These are phyloP conservation scores for Phytophthora citricola DNA, from an alignment of 352 stramenopile genomes.

Conservation along the genomic window DNA sequence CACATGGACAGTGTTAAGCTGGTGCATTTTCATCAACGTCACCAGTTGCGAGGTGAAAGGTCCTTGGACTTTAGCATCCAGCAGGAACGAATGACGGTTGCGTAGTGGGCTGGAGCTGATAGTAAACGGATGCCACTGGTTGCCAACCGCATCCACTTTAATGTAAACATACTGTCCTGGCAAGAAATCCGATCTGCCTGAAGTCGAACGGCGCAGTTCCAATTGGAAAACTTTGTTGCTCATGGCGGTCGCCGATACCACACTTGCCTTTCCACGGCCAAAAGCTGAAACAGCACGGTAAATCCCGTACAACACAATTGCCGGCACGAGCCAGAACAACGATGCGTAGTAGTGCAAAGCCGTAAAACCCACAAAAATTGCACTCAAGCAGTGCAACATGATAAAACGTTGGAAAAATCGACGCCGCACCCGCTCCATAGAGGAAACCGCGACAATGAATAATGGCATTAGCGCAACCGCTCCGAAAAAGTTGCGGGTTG, in stretches of 20 bases:
- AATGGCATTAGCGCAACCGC: slow-evolving; percentile 55
- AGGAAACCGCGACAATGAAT: slow-evolving; percentile 47
- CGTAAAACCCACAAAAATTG: slow-evolving; percentile 52
- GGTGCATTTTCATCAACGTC: slow-evolving; percentile 48
- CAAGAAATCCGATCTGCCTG: slow-evolving; percentile 37
- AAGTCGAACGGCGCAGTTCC: slow-evolving; percentile 51
- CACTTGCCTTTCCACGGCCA: slow-evolving; percentile 44
- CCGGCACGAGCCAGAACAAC: slow-evolving; percentile 62
- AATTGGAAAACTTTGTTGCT: slow-evolving; percentile 64
- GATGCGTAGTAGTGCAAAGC: slow-evolving; percentile 76
- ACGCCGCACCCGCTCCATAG: slow-evolving; percentile 60
- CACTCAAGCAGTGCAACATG: slow-evolving; percentile 58
- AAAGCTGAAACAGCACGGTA: slow-evolving; percentile 65
- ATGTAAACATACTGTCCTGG: slow-evolving; percentile 81
- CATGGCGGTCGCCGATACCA: slow-evolving; percentile 48
- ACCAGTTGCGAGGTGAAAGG: slow-evolving; percentile 62
- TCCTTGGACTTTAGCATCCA: slow-evolving; percentile 73
- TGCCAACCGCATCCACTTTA: slow-evolving; percentile 59
- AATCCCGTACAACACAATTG: slow-evolving; percentile 62
- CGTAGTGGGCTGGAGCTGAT: slow-evolving; percentile 71
- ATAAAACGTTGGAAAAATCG: slow-evolving; percentile 64
- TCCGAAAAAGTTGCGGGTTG: slow-evolving; percentile 70
- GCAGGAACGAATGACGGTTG: slow-evolving; percentile 46
- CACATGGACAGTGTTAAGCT: slow-evolving; percentile 53
- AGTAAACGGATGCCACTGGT: slow-evolving; percentile 78